Percentiles rank a stretch among this genome's conserved stretches.
Evolutionary conservation across 2,329 filamentous ascomycete genomes (phyloP).

Genomic region (Sphaerostilbella broomeana): DNA sequence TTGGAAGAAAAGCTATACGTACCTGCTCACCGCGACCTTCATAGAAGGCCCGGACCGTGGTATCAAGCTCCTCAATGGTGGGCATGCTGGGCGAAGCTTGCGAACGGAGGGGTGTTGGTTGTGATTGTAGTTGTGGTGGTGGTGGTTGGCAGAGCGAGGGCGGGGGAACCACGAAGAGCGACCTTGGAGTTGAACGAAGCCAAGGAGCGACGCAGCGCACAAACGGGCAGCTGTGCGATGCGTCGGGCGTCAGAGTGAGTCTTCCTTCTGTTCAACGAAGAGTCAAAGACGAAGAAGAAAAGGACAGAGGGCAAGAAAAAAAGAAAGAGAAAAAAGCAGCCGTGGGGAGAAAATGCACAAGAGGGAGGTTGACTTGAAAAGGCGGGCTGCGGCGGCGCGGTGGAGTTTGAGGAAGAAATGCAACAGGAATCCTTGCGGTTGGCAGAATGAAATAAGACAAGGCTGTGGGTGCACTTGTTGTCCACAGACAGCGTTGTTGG

Average conservation of each 20-base stretch:
- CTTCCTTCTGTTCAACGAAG: constrained; percentile 1
- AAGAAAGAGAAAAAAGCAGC: constrained; percentile 1
- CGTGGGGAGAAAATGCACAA: constrained; percentile 8
- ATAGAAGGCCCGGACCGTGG: constrained; percentile 92
- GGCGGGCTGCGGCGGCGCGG: constrained; percentile 10
- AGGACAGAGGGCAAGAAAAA: not conserved
- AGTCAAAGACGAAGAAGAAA: constrained; percentile 4
- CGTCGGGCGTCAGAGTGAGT: constrained; percentile 12
- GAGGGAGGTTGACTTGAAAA: constrained; percentile 10
- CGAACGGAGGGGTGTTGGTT: constrained; percentile 24
- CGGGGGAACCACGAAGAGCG: constrained; percentile 20
- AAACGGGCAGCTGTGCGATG: constrained; percentile 19
- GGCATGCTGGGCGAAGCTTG: constrained; percentile 45
- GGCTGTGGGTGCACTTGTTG: not conserved
- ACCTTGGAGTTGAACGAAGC: constrained; percentile 18
- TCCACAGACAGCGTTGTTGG: no score
- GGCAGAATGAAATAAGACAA: constrained; percentile 7
- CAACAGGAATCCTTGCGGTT: constrained; percentile 8
- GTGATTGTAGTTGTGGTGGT: no score
- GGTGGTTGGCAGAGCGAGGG: constrained; percentile 15
- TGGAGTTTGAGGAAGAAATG: constrained; percentile 10
- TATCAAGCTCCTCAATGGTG: constrained; percentile 91
- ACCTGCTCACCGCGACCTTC: constrained; percentile 93
- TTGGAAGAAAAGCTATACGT: constrained; percentile 33
- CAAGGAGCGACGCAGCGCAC: constrained; percentile 22